Evolutionary conservation across 106 monocot genomes (phyloP).

Genomic region (Alisma plantagoaquatica): DNA sequence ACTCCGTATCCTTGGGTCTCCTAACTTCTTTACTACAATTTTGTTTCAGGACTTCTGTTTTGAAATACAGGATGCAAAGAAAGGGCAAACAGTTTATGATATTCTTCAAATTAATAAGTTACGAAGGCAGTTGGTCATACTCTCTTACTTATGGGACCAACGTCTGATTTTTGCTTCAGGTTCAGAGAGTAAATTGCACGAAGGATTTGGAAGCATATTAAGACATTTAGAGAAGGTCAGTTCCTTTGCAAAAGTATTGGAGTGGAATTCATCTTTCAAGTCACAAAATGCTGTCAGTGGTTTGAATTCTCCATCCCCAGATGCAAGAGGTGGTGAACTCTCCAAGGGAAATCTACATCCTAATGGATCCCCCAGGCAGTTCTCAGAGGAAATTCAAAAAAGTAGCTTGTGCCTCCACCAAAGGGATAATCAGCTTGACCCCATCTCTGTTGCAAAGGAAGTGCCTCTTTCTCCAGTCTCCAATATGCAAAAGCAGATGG

Average conservation of each 20-base stretch:
- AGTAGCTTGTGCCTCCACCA: too few species aligned
- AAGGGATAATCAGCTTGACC: too few species aligned
- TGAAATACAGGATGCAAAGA: constrained; percentile 30
- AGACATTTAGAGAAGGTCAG: constrained; percentile 17
- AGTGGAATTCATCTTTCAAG: constrained; percentile 18
- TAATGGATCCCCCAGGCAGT: too few species aligned
- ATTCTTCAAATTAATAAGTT: constrained; percentile 79
- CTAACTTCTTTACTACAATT: constrained; percentile 9
- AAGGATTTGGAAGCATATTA: constrained; percentile 9
- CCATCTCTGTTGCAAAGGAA: too few species aligned
- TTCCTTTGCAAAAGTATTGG: constrained; percentile 18
- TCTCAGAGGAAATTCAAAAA: too few species aligned
- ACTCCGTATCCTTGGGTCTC: too few species aligned
- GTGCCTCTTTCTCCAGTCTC: too few species aligned
- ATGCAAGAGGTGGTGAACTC: constrained; percentile 18
- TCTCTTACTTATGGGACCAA: constrained; percentile 73
- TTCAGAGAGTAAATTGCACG: constrained; percentile 24
- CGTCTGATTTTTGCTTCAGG: constrained; percentile 37
- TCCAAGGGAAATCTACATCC: constrained; percentile 4
- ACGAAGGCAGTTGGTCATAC: constrained; percentile 41
- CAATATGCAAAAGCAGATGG: constrained; percentile 21
- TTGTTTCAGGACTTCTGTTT: constrained; percentile 45
- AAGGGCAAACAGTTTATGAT: constrained; percentile 47
- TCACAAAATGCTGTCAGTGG: constrained; percentile 7
- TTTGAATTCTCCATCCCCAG: constrained; percentile 9